phyloP scores from a whole-genome alignment of 2,329 filamentous ascomycete species.

The Sporothrix pallida region DNA sequence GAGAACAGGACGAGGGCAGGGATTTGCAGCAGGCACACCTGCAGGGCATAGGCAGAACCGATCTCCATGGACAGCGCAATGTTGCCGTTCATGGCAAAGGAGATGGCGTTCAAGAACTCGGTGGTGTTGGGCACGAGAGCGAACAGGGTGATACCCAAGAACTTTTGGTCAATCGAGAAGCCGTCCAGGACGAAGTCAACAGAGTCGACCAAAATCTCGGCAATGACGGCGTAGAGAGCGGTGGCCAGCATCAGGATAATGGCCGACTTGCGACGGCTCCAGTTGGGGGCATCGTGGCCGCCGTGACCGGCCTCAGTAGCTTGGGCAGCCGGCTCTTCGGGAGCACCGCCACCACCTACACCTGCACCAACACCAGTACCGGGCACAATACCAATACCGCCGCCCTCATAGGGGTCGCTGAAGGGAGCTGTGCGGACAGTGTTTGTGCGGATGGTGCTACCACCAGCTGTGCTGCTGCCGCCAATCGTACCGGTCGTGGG shows the following conservation, averaged over 20 bases:
- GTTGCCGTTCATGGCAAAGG: constrained; percentile 99
- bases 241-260: constrained; percentile 89
- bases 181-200: constrained; percentile 95
- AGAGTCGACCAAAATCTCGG: constrained; percentile 94
- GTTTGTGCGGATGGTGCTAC: constrained; percentile 26
- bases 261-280: constrained; percentile 89
- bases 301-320: constrained; percentile 55
- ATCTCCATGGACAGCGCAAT: constrained; percentile 99
- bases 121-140: constrained; percentile 97
- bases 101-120: constrained; percentile 97
- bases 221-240: constrained; percentile 91
- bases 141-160: constrained; percentile 94
- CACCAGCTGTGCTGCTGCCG: constrained; percentile 25
- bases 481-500: constrained; percentile 19
- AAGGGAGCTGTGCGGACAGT: constrained; percentile 31
- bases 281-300: constrained; percentile 98
- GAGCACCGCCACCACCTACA: constrained; percentile 19
- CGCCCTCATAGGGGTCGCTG: constrained; percentile 28
- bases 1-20: constrained; percentile 92
- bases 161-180: constrained; percentile 94
- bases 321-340: neutral
- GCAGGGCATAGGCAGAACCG: constrained; percentile 92
- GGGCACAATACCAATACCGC: no score
- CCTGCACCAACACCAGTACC: constrained; percentile 30
- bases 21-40: constrained; percentile 94